These are phyloP conservation scores for Populus hybrid DNA, from an alignment of 441 rosid species.

Conservation along the genomic window DNA sequence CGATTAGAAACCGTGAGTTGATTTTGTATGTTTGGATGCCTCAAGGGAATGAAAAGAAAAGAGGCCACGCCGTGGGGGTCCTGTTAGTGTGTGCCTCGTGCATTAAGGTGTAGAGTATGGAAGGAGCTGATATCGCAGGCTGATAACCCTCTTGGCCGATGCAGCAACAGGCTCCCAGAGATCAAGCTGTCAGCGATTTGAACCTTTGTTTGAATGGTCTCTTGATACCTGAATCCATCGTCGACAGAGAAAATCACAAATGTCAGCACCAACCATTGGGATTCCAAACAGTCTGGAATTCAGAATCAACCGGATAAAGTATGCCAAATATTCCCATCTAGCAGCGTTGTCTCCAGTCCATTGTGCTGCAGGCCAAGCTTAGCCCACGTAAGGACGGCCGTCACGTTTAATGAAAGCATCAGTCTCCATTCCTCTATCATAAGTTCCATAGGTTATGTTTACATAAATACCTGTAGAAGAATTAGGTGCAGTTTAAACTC, in stretches of 20 bases:
- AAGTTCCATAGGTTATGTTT: conserved; percentile 42
- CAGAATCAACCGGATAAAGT: too few relatives aligned
- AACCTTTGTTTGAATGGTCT: too few relatives aligned
- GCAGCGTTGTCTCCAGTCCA: too few relatives aligned
- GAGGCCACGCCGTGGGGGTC: conserved; percentile 60
- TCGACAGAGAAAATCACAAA: too few relatives aligned
- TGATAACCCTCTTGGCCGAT: conserved; percentile 16
- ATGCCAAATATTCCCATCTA: too few relatives aligned
- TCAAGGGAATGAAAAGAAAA: conserved; percentile 64
- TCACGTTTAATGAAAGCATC: conserved; percentile 48
- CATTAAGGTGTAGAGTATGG: conserved; percentile 68
- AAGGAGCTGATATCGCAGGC: conserved; percentile 61
- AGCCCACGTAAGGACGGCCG: conserved; percentile 36
- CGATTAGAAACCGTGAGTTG: conserved; percentile 46
- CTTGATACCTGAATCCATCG: too few relatives aligned
- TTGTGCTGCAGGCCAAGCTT: too few relatives aligned
- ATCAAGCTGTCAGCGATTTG: too few relatives aligned
- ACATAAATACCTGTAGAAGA: conserved; percentile 47
- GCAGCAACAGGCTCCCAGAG: too few relatives aligned
- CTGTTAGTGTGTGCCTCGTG: conserved; percentile 53
- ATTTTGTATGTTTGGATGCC: conserved; percentile 49
- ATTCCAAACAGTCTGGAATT: too few relatives aligned
- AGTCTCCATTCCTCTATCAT: background rate
- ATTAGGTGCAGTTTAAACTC: background rate
- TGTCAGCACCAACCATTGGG: too few relatives aligned